Conservation (phyloP, 139 green algal species). For the Zygnema circumcarinatum region DNA sequence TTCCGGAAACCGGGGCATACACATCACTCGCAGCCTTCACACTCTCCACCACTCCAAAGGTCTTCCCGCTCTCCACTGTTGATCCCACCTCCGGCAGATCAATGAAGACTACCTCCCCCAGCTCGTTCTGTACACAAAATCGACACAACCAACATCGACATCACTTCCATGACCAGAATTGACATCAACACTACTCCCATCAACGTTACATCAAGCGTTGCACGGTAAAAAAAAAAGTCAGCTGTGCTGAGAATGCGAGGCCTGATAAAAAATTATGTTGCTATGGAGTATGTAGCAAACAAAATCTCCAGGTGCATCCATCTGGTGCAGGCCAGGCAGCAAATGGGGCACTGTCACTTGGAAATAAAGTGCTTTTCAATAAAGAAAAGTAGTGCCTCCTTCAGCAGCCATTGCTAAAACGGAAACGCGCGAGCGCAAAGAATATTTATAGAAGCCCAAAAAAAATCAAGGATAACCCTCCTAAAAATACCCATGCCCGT, state of each 20-base stretch:
- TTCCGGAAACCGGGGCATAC: constrained; percentile 87
- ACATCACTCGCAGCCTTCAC: constrained; percentile 98
- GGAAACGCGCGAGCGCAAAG: no score
- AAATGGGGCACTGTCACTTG: no score
- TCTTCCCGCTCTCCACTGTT: constrained; percentile 79
- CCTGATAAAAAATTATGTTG: not conserved
- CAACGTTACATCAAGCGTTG: not conserved
- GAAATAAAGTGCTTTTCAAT: no score
- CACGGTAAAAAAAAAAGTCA: not conserved
- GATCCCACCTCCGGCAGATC: constrained; percentile 95
- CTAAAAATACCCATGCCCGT: no score
- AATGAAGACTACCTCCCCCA: constrained; percentile 97
- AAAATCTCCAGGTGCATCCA: no score
- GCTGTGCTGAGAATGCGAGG: not conserved
- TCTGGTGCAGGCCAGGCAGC: no score
- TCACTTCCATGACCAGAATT: not conserved
- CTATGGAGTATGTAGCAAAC: no score
- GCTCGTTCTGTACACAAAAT: constrained; percentile 61
- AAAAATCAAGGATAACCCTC: no score
- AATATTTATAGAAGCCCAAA: no score
- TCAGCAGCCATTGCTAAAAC: no score
- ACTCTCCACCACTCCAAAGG: constrained; percentile 97
- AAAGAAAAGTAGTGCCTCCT: no score
- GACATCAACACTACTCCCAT: not conserved
- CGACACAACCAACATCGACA: no score